A percentile compares a stretch with the other conserved stretches of the same genome.
These are phyloP conservation scores for Fonsecaea pugnacius DNA, from an alignment of 2,329 filamentous ascomycete genomes.

Conservation along the genomic window DNA sequence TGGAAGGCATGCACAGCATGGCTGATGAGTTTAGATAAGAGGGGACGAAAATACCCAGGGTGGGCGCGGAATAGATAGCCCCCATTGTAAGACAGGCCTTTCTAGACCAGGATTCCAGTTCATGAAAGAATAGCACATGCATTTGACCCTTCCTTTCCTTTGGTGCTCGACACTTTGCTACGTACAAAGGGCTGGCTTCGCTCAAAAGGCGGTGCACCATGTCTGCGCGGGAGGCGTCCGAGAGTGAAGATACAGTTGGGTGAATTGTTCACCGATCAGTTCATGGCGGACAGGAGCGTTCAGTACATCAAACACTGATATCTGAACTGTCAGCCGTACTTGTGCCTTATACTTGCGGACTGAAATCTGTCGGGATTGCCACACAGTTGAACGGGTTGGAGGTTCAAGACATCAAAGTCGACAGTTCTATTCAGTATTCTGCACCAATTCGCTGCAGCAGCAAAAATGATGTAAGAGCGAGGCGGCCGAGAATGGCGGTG, in stretches of 20 bases:
- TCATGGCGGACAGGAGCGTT: conserved; percentile 75
- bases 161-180: too few relatives aligned
- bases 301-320: conserved; percentile 82
- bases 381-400: conserved; percentile 77
- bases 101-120: too few relatives aligned
- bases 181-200: conserved; percentile 46
- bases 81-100: too few relatives aligned
- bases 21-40: not conserved
- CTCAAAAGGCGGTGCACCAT: conserved; percentile 54
- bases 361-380: conserved; percentile 87
- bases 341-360: conserved; percentile 81
- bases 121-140: too few relatives aligned
- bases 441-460: conserved; percentile 86
- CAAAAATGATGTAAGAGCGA: conserved; percentile 81
- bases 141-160: too few relatives aligned
- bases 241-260: conserved; percentile 61
- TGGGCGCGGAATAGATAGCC: too few relatives aligned
- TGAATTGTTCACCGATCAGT: conserved; percentile 67
- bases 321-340: conserved; percentile 78
- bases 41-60: not conserved
- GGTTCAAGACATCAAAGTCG: conserved; percentile 71
- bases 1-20: not conserved
- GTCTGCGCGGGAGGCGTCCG: conserved; percentile 68
- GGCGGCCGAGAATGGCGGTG: conserved; percentile 62
- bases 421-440: conserved; percentile 87